Evolutionary conservation across 441 rosid species (phyloP).

Genomic region (Bocquillonia castaneifolia): DNA sequence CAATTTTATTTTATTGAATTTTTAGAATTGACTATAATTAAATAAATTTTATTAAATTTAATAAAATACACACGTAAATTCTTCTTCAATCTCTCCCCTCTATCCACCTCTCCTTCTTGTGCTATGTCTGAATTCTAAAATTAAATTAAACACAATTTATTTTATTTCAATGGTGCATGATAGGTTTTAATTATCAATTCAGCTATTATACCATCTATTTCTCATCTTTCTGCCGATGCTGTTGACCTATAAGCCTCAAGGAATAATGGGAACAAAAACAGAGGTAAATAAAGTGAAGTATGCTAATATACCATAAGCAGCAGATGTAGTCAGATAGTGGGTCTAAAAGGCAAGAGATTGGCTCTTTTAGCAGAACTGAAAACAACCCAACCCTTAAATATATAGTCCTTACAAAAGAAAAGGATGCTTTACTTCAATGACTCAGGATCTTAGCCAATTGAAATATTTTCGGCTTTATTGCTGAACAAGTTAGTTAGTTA

Average conservation of each 20-base stretch:
- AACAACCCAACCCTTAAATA: neutral
- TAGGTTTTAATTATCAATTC: neutral
- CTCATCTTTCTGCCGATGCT: neutral
- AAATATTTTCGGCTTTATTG: neutral
- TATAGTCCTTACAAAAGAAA: neutral
- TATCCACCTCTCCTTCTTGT: too few relatives aligned
- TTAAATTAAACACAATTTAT: too few relatives aligned
- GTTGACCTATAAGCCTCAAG: neutral
- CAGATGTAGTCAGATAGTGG: too few relatives aligned
- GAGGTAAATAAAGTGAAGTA: neutral
- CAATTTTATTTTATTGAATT: too few relatives aligned
- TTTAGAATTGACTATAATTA: too few relatives aligned
- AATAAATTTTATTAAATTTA: too few relatives aligned
- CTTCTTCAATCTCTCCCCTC: too few relatives aligned
- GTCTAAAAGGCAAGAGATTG: too few relatives aligned
- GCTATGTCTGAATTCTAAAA: too few relatives aligned
- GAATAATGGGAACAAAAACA: neutral
- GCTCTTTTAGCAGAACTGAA: slow-evolving; percentile 10
- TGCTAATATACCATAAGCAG: neutral
- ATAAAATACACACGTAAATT: too few relatives aligned
- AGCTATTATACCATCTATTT: neutral
- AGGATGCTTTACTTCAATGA: too few relatives aligned
- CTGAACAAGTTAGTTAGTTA: neutral
- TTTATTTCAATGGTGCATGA: neutral
- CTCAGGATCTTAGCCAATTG: neutral